phyloP scores from a whole-genome alignment of 768 basidiomycete genomes.

The Naganishia vaughanmartiniae region DNA sequence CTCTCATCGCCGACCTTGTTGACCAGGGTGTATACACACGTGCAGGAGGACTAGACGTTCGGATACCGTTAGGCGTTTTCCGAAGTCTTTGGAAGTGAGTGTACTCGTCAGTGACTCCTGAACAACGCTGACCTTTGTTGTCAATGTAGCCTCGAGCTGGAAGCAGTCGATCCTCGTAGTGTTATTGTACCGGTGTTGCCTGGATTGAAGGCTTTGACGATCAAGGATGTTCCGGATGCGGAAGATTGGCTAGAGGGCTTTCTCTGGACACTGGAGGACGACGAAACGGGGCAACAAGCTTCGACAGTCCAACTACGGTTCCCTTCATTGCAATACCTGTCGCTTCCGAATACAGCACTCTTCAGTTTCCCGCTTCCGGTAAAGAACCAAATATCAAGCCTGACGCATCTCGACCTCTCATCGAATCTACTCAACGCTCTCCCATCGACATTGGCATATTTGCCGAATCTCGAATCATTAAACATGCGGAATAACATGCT shows the following conservation, averaged over 20 bases:
- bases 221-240: constrained; percentile 48
- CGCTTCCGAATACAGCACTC: constrained; percentile 36
- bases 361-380: constrained; percentile 34
- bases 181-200: constrained; percentile 43
- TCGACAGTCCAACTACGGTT: constrained; percentile 30
- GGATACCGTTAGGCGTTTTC: constrained; percentile 48
- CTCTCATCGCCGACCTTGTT: constrained; percentile 46
- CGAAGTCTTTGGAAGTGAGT: constrained; percentile 46
- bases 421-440: constrained; percentile 85
- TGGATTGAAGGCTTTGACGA: constrained; percentile 44
- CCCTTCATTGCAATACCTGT: constrained; percentile 43
- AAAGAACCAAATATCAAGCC: constrained; percentile 22
- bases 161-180: constrained; percentile 48
- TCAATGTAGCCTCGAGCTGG: constrained; percentile 44
- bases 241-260: constrained; percentile 51
- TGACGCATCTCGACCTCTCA: constrained; percentile 83
- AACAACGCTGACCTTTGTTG: not conserved
- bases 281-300: not conserved
- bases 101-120: not conserved
- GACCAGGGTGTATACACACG: constrained; percentile 48
- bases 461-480: constrained; percentile 81
- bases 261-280: constrained; percentile 17
- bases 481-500: constrained; percentile 98
- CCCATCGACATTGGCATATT: constrained; percentile 69
- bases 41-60: constrained; percentile 47